Conservation (phyloP, 2,329 filamentous ascomycete genomes). For the Hortaea werneckii region DNA sequence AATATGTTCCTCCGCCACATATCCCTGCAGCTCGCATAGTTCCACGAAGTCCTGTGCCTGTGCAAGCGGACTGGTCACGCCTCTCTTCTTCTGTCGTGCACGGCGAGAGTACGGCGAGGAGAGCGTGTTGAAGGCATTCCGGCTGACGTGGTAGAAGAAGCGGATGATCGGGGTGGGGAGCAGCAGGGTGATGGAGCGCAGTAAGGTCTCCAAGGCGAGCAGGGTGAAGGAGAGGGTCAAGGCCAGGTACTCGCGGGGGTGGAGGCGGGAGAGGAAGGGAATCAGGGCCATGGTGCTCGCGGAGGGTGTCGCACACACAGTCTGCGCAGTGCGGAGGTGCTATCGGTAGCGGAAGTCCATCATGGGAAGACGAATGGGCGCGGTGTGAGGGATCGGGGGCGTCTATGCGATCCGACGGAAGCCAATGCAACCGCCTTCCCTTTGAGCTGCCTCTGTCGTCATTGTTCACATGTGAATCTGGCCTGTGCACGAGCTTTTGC, state of each 20-base stretch:
- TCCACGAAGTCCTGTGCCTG: conserved; percentile 88
- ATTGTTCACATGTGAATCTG: neutral
- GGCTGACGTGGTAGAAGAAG: conserved; percentile 73
- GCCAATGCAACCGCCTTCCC: neutral
- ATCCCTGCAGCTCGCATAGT: conserved; percentile 83
- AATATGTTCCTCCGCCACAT: conserved; percentile 91
- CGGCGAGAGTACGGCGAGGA: conserved; percentile 59
- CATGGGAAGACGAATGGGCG: neutral
- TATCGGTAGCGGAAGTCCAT: neutral
- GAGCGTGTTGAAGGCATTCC: conserved; percentile 70
- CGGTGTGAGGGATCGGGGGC: neutral
- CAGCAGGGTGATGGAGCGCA: conserved; percentile 77
- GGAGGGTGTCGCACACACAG: too few relatives aligned
- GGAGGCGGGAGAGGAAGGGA: conserved; percentile 53
- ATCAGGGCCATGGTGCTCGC: conserved; percentile 40
- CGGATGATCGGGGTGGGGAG: conserved; percentile 73
- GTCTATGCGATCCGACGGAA: neutral
- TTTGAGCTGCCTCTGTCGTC: neutral
- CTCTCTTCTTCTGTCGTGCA: conserved; percentile 56
- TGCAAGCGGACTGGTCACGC: conserved; percentile 50
- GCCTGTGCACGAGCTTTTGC: neutral
- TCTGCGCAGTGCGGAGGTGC: too few relatives aligned
- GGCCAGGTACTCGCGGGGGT: conserved; percentile 68
- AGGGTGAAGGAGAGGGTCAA: conserved; percentile 75
- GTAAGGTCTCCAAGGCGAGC: conserved; percentile 69